These are phyloP conservation scores for Hirsutella minnesotensis DNA, from an alignment of 2,329 filamentous ascomycete genomes.

Conservation along the genomic window DNA sequence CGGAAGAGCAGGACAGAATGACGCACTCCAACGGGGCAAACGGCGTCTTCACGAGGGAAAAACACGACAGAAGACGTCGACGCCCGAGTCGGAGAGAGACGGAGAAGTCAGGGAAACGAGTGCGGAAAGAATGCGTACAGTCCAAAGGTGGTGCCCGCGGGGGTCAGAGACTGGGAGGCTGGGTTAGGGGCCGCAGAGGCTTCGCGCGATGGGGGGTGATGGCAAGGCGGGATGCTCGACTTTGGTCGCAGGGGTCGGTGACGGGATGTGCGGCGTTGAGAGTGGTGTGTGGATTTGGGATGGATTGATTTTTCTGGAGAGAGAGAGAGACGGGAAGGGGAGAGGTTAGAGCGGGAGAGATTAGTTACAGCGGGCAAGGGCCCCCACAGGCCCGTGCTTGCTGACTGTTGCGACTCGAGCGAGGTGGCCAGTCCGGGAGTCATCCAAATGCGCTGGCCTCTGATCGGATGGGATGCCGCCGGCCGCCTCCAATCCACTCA, in stretches of 20 bases:
- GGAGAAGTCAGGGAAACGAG: too few species aligned
- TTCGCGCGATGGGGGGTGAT: neutral
- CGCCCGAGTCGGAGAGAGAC: neutral
- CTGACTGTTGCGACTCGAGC: conserved; percentile 1
- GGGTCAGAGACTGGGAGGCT: too few species aligned
- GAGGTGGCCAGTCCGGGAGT: too few species aligned
- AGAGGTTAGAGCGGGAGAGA: neutral
- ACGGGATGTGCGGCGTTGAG: neutral
- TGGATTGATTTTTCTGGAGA: neutral
- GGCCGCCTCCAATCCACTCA: too few species aligned
- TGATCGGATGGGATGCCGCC: too few species aligned
- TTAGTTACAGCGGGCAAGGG: neutral
- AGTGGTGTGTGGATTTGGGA: neutral
- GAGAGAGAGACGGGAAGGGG: neutral
- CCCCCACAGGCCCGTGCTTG: conserved; percentile 1
- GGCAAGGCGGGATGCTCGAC: neutral
- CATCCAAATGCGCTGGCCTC: too few species aligned
- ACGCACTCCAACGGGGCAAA: conserved; percentile 15
- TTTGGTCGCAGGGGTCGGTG: neutral
- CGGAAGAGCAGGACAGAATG: conserved; percentile 4
- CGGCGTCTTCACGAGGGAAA: conserved; percentile 7
- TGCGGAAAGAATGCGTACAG: neutral
- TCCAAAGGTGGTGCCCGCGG: neutral
- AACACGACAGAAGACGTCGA: conserved; percentile 10
- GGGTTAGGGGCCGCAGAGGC: neutral